Evolutionary conservation across 805 yeast species (phyloP).

Genomic region (Pichia rugopelliculosa): DNA sequence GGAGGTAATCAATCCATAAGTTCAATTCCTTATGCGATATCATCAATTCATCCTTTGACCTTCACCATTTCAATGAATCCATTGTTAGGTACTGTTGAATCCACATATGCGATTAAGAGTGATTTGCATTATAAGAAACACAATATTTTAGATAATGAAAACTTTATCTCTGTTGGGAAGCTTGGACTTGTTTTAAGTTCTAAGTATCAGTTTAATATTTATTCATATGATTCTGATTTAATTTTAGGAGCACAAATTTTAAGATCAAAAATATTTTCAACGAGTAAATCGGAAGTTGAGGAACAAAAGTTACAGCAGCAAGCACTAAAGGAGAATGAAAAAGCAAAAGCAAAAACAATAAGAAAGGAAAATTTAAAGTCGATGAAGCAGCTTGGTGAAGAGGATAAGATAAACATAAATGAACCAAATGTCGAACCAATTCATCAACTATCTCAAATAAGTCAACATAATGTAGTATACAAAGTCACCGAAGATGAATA

Average conservation of each 20-base stretch:
- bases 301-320: neutral
- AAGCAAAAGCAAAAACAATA: neutral
- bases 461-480: constrained; percentile 8
- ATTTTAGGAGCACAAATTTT: constrained; percentile 83
- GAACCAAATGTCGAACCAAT: neutral
- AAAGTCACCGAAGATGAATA: constrained; percentile 3
- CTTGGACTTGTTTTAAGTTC: constrained; percentile 55
- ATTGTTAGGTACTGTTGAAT: constrained; percentile 77
- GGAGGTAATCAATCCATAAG: neutral
- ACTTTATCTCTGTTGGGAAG: neutral
- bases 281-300: neutral
- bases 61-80: constrained; percentile 86
- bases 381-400: neutral
- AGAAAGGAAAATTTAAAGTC: neutral
- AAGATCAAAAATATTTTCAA: constrained; percentile 29
- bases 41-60: constrained; percentile 56
- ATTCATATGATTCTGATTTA: constrained; percentile 82
- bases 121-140: constrained; percentile 42
- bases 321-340: too few species aligned
- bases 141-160: neutral
- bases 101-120: constrained; percentile 81
- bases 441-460: neutral
- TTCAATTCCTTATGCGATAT: constrained; percentile 9
- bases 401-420: neutral
- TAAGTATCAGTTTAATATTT: constrained; percentile 80